Evolutionary conservation across 2,329 filamentous ascomycete genomes (phyloP), one percentile per base, ranked within the genome.

Genomic region (Diplocarpon mali): DNA sequence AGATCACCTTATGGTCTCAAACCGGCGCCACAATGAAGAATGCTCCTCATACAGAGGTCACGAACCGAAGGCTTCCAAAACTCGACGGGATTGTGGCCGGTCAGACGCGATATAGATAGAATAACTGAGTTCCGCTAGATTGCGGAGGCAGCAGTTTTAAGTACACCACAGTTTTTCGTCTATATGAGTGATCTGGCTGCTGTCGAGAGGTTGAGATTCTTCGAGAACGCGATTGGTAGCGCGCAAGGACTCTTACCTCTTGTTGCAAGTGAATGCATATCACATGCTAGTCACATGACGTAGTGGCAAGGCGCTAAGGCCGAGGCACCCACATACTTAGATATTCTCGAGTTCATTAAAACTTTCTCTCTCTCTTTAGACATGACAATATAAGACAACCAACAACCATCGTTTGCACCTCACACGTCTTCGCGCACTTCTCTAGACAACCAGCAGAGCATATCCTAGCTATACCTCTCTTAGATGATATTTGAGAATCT

Each of bases 1-100:
- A 62, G 38, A 72, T 67, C 47, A 66, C 70, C 6, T 62, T 63
- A 3, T 76, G 72, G 72, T 51, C 68, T 0, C 71, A 75, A 50
- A 64, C 57, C 0, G 69, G 59, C 1, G 72, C 64, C 1, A 75
- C 76, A 45, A 59, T 70, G 27, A 67, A 65, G 42, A 59, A 69
- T 27, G 69, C 72, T 0, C 68, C 68, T 0, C 69, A 70, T 40
- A 68, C 69, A 0, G 70, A 75, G 55, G 64, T 64, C 28, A 69
- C 72, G 24, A 75, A 73, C 62, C 44, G 45, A 58, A 1, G 69
- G 69, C 44, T 64, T 50, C 38, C 67, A 71, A 53, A 42, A 54
- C 7, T 47, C 42, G 3, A 59, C 59, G 3, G 57, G 50, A 6
- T 16, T 14, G 7, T 64, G 62, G 62, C 58, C 54, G 17, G 57